Evolutionary conservation across 2,329 filamentous ascomycete species (phyloP).

Genomic region (Alternaria metachromatica): DNA sequence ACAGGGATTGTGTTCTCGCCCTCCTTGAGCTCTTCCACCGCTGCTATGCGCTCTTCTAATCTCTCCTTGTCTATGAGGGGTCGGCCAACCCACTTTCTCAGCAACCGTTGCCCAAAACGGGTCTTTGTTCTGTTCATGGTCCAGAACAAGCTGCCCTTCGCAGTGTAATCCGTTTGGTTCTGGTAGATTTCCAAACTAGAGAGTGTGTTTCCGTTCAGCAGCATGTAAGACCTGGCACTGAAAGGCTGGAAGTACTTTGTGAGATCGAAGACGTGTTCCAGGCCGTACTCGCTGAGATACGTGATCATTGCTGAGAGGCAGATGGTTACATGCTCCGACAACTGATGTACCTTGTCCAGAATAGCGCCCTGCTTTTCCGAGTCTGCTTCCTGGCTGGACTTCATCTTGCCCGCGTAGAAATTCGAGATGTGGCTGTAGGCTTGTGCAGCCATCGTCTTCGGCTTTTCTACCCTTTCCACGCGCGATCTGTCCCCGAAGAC

Average conservation of each 20-base stretch:
- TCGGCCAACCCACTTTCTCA: constrained; percentile 94
- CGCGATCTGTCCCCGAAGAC: constrained; percentile 91
- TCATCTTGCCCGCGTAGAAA: constrained; percentile 89
- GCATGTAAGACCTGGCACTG: constrained; percentile 91
- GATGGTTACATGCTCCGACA: constrained; percentile 85
- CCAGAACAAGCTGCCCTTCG: constrained; percentile 93
- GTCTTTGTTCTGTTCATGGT: constrained; percentile 91
- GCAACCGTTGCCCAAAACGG: constrained; percentile 82
- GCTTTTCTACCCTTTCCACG: constrained; percentile 77
- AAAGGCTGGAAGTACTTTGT: constrained; percentile 98
- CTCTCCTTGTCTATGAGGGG: constrained; percentile 78
- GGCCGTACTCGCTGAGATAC: constrained; percentile 87
- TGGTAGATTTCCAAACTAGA: constrained; percentile 95
- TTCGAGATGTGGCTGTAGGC: constrained; percentile 87
- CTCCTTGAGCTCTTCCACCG: constrained; percentile 84
- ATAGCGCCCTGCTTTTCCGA: constrained; percentile 61
- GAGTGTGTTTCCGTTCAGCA: constrained; percentile 92
- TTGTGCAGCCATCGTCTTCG: constrained; percentile 82
- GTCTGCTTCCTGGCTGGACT: constrained; percentile 50
- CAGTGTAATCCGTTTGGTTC: constrained; percentile 85
- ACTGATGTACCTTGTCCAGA: constrained; percentile 82
- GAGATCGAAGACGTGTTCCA: constrained; percentile 93
- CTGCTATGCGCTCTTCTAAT: constrained; percentile 79
- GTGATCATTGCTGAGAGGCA: constrained; percentile 97
- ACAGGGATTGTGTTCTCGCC: constrained; percentile 70